Evolutionary conservation across 495 filamentous ascomycete genomes (phyloP).

Genomic region (Pyrenula massariospora): DNA sequence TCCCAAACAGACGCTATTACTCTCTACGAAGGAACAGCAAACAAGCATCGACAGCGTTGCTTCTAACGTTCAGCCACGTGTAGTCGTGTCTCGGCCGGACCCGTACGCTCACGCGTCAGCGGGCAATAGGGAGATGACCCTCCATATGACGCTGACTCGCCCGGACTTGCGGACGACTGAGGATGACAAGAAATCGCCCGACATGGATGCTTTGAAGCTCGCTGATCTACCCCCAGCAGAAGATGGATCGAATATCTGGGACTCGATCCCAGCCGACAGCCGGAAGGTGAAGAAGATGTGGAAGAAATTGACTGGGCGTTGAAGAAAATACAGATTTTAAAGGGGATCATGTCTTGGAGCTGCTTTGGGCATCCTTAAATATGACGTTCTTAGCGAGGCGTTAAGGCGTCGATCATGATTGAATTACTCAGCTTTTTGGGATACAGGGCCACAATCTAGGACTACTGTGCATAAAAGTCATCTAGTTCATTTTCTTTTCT

Average conservation of each 20-base stretch:
- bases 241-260: slow-evolving; percentile 32
- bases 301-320: slow-evolving; percentile 28
- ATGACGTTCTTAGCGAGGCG: not conserved
- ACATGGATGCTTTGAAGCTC: slow-evolving; percentile 40
- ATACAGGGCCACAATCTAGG: no score
- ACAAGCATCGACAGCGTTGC: not conserved
- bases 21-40: not conserved
- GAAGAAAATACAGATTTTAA: no score
- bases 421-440: no score
- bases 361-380: no score
- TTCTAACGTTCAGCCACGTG: not conserved
- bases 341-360: no score
- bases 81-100: slow-evolving; percentile 2
- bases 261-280: slow-evolving; percentile 25
- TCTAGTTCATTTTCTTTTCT: no score
- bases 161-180: slow-evolving; percentile 64
- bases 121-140: slow-evolving; percentile 76
- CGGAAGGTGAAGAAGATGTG: slow-evolving; percentile 44
- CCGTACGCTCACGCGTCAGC: slow-evolving; percentile 41
- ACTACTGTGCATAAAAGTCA: no score
- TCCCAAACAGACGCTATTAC: not conserved
- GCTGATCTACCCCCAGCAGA: slow-evolving; percentile 37
- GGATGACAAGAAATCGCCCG: slow-evolving; percentile 43
- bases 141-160: slow-evolving; percentile 86
- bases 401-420: no score